Conservation (phyloP, 1,139 yeast genomes). For the Kodamaea plutei region DNA sequence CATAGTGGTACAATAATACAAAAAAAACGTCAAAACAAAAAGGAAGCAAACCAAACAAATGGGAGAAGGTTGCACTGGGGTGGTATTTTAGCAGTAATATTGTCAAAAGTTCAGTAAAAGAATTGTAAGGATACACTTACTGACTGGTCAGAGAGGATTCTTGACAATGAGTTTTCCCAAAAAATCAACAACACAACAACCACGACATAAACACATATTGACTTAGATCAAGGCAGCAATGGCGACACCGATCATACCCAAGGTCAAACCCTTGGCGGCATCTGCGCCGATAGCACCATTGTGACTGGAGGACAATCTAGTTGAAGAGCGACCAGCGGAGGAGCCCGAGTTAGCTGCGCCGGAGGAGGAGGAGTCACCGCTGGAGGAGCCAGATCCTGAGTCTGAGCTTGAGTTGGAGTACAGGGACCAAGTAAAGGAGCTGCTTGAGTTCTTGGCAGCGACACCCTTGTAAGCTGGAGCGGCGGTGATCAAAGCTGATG, state of each 20-base stretch:
- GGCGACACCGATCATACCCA: slow-evolving; percentile 50
- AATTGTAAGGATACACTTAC: no score
- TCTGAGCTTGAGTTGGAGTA: slow-evolving; percentile 13
- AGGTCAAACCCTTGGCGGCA: slow-evolving; percentile 34
- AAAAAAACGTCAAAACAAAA: no score
- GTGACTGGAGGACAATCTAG: slow-evolving; percentile 24
- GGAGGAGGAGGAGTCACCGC: slow-evolving; percentile 16
- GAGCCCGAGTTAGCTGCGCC: slow-evolving; percentile 12
- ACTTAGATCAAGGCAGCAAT: slow-evolving; percentile 45
- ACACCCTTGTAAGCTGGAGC: slow-evolving; percentile 29
- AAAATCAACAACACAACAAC: no score
- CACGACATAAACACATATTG: slow-evolving; percentile 1
- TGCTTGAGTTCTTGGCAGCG: slow-evolving; percentile 21
- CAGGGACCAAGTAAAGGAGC: slow-evolving; percentile 13
- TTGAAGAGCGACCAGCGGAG: slow-evolving; percentile 15
- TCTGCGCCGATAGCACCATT: slow-evolving; percentile 32
- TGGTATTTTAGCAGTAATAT: no score
- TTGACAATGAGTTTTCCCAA: no score
- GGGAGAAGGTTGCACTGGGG: no score
- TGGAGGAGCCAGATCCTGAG: slow-evolving; percentile 10
- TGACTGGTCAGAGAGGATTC: background rate
- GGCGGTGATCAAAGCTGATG: slow-evolving; percentile 15
- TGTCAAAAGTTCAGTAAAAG: no score
- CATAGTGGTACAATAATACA: background rate
- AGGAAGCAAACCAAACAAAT: background rate